Conservation (phyloP, 306 rosid genomes). For the Purshia tridentata region DNA sequence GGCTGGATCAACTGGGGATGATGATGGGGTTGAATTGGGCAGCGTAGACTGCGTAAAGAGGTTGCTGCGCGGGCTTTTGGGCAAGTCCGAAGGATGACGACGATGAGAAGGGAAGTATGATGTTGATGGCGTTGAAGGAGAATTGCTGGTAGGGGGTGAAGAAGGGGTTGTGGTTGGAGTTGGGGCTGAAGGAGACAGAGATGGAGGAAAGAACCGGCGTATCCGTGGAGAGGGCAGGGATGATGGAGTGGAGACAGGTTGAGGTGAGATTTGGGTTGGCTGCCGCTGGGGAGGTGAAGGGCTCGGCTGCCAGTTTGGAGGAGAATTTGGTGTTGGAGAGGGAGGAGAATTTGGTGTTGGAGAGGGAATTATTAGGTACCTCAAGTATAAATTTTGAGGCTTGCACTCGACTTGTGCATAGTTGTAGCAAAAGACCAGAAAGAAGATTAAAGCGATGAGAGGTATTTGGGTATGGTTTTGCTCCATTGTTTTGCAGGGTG, state of each 20-base stretch:
- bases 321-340: slow-evolving; percentile 6
- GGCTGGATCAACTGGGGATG: background rate
- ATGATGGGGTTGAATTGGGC: background rate
- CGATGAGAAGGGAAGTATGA: background rate
- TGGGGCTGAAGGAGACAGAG: background rate
- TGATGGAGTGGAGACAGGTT: too few species aligned
- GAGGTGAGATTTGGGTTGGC: too few species aligned
- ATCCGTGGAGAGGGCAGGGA: too few species aligned
- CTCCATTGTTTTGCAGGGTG: slow-evolving; percentile 10
- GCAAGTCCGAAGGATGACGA: background rate
- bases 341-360: slow-evolving; percentile 2
- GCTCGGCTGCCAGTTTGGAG: background rate
- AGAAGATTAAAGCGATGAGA: background rate
- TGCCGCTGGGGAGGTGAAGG: too few species aligned
- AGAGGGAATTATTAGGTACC: background rate
- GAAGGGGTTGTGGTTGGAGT: background rate
- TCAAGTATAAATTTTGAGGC: background rate
- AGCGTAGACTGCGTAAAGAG: background rate
- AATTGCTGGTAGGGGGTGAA: background rate
- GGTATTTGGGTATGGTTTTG: background rate
- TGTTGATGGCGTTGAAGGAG: background rate
- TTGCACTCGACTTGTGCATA: slow-evolving; percentile 1
- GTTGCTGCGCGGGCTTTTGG: background rate
- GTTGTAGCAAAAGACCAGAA: slow-evolving; percentile 15
- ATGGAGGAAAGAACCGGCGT: background rate